Percentiles rank a stretch among this genome's conserved stretches.
Conservation (phyloP, 345 rosid genomes). For the Cardiospermum halicacabum region DNA sequence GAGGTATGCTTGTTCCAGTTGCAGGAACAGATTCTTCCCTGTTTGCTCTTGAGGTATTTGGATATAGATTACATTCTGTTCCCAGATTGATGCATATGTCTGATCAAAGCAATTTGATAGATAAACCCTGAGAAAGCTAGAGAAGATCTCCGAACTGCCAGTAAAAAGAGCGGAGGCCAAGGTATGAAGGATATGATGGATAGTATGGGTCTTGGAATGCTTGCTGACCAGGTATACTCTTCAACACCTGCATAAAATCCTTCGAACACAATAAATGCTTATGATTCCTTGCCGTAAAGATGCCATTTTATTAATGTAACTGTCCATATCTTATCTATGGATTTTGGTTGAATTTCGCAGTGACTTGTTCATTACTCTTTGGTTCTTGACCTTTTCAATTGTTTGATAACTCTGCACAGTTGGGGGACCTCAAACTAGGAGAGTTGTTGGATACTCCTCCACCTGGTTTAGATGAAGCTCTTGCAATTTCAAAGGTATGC, state of each 20-base stretch:
- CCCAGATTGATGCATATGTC: slow-evolving; percentile 15
- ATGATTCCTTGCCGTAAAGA: background rate
- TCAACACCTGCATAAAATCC: background rate
- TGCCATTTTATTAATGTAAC: background rate
- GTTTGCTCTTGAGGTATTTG: slow-evolving; percentile 68
- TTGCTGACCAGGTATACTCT: slow-evolving; percentile 62
- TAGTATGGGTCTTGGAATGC: slow-evolving; percentile 74
- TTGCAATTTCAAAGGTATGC: slow-evolving; percentile 72
- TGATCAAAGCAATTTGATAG: slow-evolving; percentile 28
- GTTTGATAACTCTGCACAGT: slow-evolving; percentile 27
- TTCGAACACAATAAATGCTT: background rate
- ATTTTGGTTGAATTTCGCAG: background rate
- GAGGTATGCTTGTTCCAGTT: slow-evolving; percentile 61
- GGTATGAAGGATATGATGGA: slow-evolving; percentile 62
- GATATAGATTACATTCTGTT: background rate
- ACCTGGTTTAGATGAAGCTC: slow-evolving; percentile 70
- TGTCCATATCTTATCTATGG: background rate
- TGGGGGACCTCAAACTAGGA: slow-evolving; percentile 68
- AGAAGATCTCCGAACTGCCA: slow-evolving; percentile 46
- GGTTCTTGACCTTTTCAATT: too few relatives aligned
- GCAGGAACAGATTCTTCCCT: slow-evolving; percentile 70
- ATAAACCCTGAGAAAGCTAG: slow-evolving; percentile 58
- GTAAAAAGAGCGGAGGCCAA: slow-evolving; percentile 30
- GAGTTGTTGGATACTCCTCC: slow-evolving; percentile 71
- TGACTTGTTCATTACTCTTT: background rate